phyloP scores from a whole-genome alignment of 2,329 filamentous ascomycete genomes.

The Fusarium austroafricanum region DNA sequence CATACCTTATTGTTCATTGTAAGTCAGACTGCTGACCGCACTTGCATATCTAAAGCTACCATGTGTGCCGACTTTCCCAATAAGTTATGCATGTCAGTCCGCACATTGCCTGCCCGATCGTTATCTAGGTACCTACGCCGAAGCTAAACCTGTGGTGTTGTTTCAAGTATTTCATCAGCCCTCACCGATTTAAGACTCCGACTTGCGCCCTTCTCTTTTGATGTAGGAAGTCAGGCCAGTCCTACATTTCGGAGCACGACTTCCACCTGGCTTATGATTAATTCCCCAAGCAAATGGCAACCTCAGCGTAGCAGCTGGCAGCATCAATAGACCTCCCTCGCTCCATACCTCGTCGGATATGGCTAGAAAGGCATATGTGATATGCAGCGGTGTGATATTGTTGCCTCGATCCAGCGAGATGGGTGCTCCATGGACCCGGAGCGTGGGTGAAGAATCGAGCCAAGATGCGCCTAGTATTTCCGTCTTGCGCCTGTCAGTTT shows the following conservation, averaged over 20 bases:
- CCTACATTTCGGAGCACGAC: no score
- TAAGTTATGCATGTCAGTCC: not conserved
- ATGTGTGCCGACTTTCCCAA: not conserved
- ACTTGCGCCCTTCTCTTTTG: not conserved
- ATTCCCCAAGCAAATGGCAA: not conserved
- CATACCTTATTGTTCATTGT: not conserved
- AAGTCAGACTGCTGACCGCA: conserved; percentile 6
- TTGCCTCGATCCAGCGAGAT: conserved; percentile 18
- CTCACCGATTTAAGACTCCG: not conserved
- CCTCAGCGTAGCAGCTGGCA: not conserved
- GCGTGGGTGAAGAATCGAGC: conserved; percentile 35
- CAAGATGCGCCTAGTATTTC: conserved; percentile 13
- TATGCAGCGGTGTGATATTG: conserved; percentile 12
- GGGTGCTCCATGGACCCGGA: conserved; percentile 41
- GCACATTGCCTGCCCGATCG: not conserved
- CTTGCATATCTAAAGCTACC: not conserved
- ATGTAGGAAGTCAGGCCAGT: no score
- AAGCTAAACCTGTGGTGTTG: not conserved
- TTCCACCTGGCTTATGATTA: no score
- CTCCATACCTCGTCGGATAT: not conserved
- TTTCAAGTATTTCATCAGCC: not conserved
- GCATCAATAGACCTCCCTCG: no score
- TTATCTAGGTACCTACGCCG: not conserved
- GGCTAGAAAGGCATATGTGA: not conserved
- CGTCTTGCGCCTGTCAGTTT: not conserved